Evolutionary conservation across 768 basidiomycete species (phyloP), one percentile per base, ranked within the genome.

Genomic region (Leccinellum luteum): DNA sequence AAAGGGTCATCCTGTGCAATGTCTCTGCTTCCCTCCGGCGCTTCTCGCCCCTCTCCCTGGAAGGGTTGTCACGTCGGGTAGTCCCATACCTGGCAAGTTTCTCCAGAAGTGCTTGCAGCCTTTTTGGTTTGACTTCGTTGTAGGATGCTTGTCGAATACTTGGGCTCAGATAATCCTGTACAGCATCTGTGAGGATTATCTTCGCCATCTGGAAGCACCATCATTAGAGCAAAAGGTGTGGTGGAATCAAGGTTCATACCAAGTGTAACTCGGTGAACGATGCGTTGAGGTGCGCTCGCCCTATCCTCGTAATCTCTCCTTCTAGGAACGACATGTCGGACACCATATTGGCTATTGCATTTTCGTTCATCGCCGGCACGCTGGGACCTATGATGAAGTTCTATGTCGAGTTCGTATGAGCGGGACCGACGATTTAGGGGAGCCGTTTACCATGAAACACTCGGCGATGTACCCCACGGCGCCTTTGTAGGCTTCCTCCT

Each of bases 301-400:
- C 91, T 54, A 89, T 86, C 47, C 85, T 77, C 64, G 84, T 85
- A 62, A 95, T 82, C 64, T 94, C 90, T n/a, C 85, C 84, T 61
- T 96, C 92, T 53, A 98, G 79, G 71, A 95, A 97, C 57, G 87
- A 85, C 58, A 94, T 82, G 68, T 98, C 95, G 48, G 89, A 83
- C 53, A 90, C 76, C 50, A 98, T 81, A 63, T 95, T 96, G 31
- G 87, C 84, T 44, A 97, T 80, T 1, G 91, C 94, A 65, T 90
- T 88, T 66, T 98, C 94, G 66, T 96, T 98, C 78, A 95, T 83
- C 75, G 81, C 81, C 8, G 79, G 75, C 25, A 94, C 82, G 57
- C 88, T 87, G 4, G 86, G 80, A 10, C 91, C 90, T 21, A 84
- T 82, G 67, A 94, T 72, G 71, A 92, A 91, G 57, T 85, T 83